Evolutionary conservation across 768 basidiomycete species (phyloP).

Genomic region (Vishniacozyma victoriae): DNA sequence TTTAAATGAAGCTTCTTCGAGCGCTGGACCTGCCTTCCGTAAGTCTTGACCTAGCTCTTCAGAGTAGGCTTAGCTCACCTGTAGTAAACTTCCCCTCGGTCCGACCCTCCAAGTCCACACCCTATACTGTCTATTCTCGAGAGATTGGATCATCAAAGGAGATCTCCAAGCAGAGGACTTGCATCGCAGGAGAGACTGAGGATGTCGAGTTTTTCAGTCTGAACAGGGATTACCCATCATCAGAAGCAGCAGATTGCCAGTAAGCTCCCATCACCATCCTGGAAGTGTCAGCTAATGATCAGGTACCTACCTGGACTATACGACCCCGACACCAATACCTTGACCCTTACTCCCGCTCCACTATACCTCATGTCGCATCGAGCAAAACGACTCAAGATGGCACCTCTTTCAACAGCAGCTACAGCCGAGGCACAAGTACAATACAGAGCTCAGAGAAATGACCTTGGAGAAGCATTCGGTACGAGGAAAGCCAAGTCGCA

Average conservation of each 20-base stretch:
- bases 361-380: slow-evolving; percentile 62
- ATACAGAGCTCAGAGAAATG: slow-evolving; percentile 61
- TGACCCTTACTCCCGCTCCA: slow-evolving; percentile 59
- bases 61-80: neutral
- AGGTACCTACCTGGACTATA: slow-evolving; percentile 78
- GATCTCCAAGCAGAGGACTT: slow-evolving; percentile 36
- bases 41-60: neutral
- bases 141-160: slow-evolving; percentile 14
- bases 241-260: slow-evolving; percentile 62
- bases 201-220: slow-evolving; percentile 74
- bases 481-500: slow-evolving; percentile 87
- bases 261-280: slow-evolving; percentile 50
- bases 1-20: slow-evolving; percentile 16
- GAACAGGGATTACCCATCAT: slow-evolving; percentile 52
- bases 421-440: slow-evolving; percentile 1
- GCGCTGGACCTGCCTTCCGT: slow-evolving; percentile 39
- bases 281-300: neutral
- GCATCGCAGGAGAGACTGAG: slow-evolving; percentile 78
- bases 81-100: slow-evolving; percentile 45
- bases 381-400: slow-evolving; percentile 63
- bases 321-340: slow-evolving; percentile 66
- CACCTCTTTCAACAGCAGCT: slow-evolving; percentile 1
- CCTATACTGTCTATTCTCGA: slow-evolving; percentile 38
- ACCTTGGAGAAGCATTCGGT: slow-evolving; percentile 88
- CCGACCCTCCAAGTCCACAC: slow-evolving; percentile 34